Percentiles rank a stretch among this genome's conserved stretches.
These are phyloP conservation scores for Trichoderma atroviride DNA, from an alignment of 2,329 filamentous ascomycete genomes.

Conservation along the genomic window DNA sequence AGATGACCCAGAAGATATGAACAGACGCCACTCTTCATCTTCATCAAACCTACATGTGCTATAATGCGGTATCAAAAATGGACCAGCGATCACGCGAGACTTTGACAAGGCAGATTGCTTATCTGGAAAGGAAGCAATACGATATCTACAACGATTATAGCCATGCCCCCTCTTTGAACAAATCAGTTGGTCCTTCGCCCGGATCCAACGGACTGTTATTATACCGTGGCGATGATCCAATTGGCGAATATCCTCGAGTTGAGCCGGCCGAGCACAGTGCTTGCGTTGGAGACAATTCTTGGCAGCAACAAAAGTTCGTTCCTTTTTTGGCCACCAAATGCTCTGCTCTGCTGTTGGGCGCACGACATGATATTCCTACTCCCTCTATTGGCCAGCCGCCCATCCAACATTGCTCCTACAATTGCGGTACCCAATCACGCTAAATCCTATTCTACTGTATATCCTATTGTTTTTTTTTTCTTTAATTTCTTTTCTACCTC, in stretches of 20 bases:
- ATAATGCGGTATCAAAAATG: not conserved
- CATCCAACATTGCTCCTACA: not conserved
- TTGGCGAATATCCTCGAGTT: not conserved
- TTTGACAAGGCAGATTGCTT: not conserved
- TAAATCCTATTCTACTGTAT: not conserved
- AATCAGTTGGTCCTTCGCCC: not conserved
- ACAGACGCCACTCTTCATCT: not conserved
- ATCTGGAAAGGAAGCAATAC: too few relatives aligned
- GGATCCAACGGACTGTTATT: not conserved
- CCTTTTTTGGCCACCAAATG: not conserved
- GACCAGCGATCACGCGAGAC: not conserved
- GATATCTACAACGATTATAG: not conserved
- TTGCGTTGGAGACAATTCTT: not conserved
- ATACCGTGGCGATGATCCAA: not conserved
- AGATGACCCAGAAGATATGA: not conserved
- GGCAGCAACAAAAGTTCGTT: conserved; percentile 10
- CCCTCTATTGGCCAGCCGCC: not conserved
- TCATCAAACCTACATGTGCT: not conserved
- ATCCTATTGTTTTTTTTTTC: rapidly evolving
- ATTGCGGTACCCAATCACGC: not conserved
- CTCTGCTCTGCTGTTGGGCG: not conserved
- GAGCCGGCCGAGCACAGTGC: not conserved
- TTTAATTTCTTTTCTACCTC: not conserved
- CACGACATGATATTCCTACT: not conserved
- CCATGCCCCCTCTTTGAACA: not conserved